Evolutionary conservation across 257 asterid species (phyloP), one percentile per base, ranked within the genome.

Genomic region (Plantago elongata): DNA sequence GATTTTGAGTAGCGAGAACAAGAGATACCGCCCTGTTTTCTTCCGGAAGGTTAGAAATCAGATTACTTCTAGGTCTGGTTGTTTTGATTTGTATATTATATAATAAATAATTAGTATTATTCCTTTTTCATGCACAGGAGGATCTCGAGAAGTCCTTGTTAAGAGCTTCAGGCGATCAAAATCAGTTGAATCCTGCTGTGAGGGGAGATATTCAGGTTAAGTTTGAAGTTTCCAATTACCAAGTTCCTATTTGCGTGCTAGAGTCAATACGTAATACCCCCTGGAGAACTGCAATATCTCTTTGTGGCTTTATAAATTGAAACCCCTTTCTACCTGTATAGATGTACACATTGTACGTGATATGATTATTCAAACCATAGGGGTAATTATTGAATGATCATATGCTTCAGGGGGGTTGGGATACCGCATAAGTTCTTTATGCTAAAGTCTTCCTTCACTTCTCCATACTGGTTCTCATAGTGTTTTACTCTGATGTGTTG

Each of bases 1-100:
- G 83, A 57, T 79, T 50, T 69, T 90, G 78, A 79, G 85, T 80
- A 88, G 86, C 75, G 78, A 80, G 69, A 72, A 84, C 68, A 83
- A 77, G 84, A 83, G 86, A 75, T 90, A 88, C 63, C 95, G 96
- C 29, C 98, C 98, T 9, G 80, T 85, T 48, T 90, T 90, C 66
- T 90, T 90, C 81, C 71, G 98, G 71, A 85, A 90, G 96, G 96
- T 90, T 60, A 72, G 82, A 71, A 54, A 50, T 13, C 54, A 27
- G 74, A 51, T 45, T 0, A 27, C 64, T 54, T 17, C 38, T 38
- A 37, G 57, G 61, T 51, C 34, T 54, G 9, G 43, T 37, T 34
- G 1, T 55, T 42, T 47, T 16, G 7, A 13, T 54, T 56, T 45
- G 37, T 56, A 43, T 18, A 43, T 52, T 34, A 58, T n/a, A n/a